Percentiles rank a stretch among this genome's conserved stretches.
Evolutionary conservation across 2,329 filamentous ascomycete species (phyloP).

Genomic region (Tolypocladium guangdongense): DNA sequence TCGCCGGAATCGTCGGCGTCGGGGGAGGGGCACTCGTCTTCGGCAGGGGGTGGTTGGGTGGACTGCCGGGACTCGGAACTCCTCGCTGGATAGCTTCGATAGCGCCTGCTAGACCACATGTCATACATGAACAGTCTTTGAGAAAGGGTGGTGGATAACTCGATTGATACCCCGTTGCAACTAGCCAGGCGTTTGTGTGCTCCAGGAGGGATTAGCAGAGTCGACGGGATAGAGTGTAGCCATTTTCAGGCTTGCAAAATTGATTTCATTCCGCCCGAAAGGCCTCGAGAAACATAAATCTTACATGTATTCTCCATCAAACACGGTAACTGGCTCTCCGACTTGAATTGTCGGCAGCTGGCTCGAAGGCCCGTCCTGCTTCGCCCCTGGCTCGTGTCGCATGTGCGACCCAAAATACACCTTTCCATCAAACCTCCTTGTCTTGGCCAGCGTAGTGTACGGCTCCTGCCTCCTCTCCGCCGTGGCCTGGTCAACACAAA

Average conservation of each 20-base stretch:
- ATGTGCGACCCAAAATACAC: constrained; percentile 85
- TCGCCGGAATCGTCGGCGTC: too few species aligned
- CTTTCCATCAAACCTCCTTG: constrained; percentile 69
- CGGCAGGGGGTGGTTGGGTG: too few species aligned
- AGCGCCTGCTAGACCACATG: too few species aligned
- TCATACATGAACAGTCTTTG: too few species aligned
- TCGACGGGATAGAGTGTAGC: not conserved
- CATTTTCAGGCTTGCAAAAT: not conserved
- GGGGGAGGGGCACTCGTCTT: too few species aligned
- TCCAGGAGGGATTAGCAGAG: not conserved
- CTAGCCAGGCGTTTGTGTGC: not conserved
- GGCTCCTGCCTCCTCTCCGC: constrained; percentile 73
- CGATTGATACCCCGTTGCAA: constrained; percentile 12
- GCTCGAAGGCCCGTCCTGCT: constrained; percentile 6
- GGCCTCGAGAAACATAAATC: not conserved
- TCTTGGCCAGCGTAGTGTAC: constrained; percentile 80
- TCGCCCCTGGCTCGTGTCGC: constrained; percentile 29
- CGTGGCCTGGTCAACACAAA: constrained; percentile 82
- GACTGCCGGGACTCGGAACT: too few species aligned
- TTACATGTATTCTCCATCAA: not conserved
- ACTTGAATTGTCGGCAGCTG: constrained; percentile 33
- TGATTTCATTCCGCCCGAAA: not conserved
- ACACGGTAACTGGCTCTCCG: constrained; percentile 32
- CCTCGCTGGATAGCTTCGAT: too few species aligned
- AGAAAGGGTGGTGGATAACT: constrained; percentile 14